Evolutionary conservation across 495 filamentous ascomycete genomes (phyloP).

Genomic region (Aspergillus diversus): DNA sequence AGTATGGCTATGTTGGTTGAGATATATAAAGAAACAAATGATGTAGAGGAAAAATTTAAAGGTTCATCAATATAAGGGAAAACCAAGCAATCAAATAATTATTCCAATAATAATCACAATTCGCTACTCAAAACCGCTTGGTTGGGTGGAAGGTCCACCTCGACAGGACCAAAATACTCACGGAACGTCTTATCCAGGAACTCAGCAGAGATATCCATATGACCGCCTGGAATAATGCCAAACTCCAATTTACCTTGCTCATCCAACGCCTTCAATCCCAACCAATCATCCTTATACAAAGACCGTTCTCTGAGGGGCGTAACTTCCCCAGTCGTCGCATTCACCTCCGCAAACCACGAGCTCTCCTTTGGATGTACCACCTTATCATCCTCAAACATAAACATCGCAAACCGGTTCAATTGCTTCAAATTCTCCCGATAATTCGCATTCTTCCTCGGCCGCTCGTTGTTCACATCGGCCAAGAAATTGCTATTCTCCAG

Average conservation of each 20-base stretch:
- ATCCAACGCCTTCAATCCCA: constrained; percentile 83
- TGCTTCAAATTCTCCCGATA: constrained; percentile 73
- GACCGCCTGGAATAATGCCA: constrained; percentile 65
- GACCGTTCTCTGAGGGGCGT: constrained; percentile 69
- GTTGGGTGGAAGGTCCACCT: constrained; percentile 24
- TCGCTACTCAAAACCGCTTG: constrained; percentile 22
- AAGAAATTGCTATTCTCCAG: constrained; percentile 86
- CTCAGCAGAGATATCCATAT: constrained; percentile 81
- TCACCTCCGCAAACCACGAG: constrained; percentile 87
- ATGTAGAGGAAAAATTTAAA: too few relatives aligned
- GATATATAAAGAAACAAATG: too few relatives aligned
- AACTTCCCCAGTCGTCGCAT: constrained; percentile 63
- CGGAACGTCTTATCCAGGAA: constrained; percentile 67
- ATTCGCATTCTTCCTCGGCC: constrained; percentile 67
- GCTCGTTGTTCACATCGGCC: constrained; percentile 99
- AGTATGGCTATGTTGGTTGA: too few relatives aligned
- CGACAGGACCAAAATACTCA: constrained; percentile 64
- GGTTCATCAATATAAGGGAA: too few relatives aligned
- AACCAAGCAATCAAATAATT: background rate
- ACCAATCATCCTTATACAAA: constrained; percentile 91
- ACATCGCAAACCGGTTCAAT: constrained; percentile 84
- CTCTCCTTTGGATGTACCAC: constrained; percentile 91
- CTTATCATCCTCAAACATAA: constrained; percentile 83
- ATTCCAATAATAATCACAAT: background rate
- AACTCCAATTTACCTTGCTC: constrained; percentile 79